Percentiles rank a stretch among this genome's conserved stretches.
These are phyloP conservation scores for Mentha longifolia DNA, from an alignment of 257 asterid genomes.

Conservation along the genomic window DNA sequence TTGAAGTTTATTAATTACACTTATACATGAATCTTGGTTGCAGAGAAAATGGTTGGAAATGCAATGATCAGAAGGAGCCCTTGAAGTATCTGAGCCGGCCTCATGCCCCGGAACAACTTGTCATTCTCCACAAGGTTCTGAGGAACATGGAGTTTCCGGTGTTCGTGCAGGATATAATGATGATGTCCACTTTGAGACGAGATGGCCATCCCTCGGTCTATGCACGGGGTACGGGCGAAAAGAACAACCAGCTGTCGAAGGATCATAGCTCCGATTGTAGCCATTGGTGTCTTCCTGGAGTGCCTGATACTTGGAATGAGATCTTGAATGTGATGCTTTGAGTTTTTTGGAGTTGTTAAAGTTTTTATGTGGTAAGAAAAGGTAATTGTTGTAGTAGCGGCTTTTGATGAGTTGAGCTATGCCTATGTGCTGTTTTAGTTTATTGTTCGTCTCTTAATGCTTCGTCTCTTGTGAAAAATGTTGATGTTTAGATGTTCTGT, in stretches of 20 bases:
- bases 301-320: slow-evolving; percentile 92
- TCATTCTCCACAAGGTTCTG: slow-evolving; percentile 57
- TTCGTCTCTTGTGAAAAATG: slow-evolving; percentile 18
- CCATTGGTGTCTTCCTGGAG: slow-evolving; percentile 96
- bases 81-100: slow-evolving; percentile 50
- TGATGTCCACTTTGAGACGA: slow-evolving; percentile 61
- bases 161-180: slow-evolving; percentile 63
- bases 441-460: background rate
- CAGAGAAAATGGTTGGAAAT: slow-evolving; percentile 78
- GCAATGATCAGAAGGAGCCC: slow-evolving; percentile 66
- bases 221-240: slow-evolving; percentile 50
- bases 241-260: slow-evolving; percentile 47
- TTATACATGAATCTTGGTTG: background rate
- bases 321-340: slow-evolving; percentile 62
- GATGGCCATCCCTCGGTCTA: slow-evolving; percentile 96
- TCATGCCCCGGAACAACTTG: slow-evolving; percentile 51
- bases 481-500: slow-evolving; percentile 21
- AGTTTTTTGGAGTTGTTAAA: slow-evolving; percentile 1
- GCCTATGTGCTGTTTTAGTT: background rate
- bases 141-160: slow-evolving; percentile 70
- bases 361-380: background rate
- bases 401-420: background rate
- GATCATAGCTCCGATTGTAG: slow-evolving; percentile 69
- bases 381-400: background rate
- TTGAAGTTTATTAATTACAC: background rate